Evolutionary conservation across 176 grass and related monocot genomes (phyloP), one percentile per base, ranked within the genome.

Genomic region (Oryza punctata): DNA sequence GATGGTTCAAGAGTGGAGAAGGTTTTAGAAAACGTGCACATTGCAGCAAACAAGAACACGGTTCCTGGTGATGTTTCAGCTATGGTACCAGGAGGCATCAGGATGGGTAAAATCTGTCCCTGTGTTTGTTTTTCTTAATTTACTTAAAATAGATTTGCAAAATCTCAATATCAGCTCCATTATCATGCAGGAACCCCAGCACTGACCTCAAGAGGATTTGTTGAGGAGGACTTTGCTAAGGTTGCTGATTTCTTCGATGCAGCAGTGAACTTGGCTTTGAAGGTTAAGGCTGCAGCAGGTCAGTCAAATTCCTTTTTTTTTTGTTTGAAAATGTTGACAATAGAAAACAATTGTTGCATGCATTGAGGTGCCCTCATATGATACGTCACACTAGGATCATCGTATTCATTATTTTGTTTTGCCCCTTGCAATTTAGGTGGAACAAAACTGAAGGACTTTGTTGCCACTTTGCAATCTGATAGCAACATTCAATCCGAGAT

Each of bases 1-100:
- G 97, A 99, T 86, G 97, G 97, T 60, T 99, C 97, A 45, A 90
- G 97, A 84, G 93, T 99, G 50, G 97, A 99, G 84, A 99, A 92
- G 81, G 93, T 99, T 71, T 72, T 99, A 73, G 93, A 99, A 91
- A 82, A 85, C 25, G 91, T 99, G 29, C 97, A 99, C 79, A 99
- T 99, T 92, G 93, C 97, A 85, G 93, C 97, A 78, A 99, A 96
- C 79, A 99, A 99, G 82, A 99, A 99, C 74, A 99, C 97, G 9
- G 97, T 99, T 81, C 97, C 97, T 84, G 97, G 97, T 80, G 97
- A 99, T 88, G 89, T 99, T 60, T 99, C 97, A 73, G 93, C 97
- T 87, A 94, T 99, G 93, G 97, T 99, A 83, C 97, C 93, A 67
- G 97, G 97, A 88, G 97, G 97, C 82, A 96, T 99, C 79, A 96